Evolutionary conservation across 2,329 filamentous ascomycete genomes (phyloP), one percentile per base, ranked within the genome.

Genomic region (Dothideomycetidae sp.): DNA sequence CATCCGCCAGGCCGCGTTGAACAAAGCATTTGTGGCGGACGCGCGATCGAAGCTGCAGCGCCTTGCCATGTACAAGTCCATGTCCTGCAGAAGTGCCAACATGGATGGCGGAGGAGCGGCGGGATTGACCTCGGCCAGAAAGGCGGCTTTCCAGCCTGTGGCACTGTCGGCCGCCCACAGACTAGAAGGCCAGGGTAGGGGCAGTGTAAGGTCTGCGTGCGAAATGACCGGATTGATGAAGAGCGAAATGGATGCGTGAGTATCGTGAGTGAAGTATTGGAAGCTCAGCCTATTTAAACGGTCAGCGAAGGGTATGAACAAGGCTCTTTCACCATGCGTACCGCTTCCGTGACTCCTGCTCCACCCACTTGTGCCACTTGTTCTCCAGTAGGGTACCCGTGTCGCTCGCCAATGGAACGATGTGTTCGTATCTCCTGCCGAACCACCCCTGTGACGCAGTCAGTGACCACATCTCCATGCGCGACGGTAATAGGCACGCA

Each of bases 161-260:
- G 78, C 75, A 0, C 67, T 68, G 18, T 67, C 65, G 2, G 79
- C 78, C 33, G 71, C 66, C 79, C 79, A 85, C 2, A 84, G 53
- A 10, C 69, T 63, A 37, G 68, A 64, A 0, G 71, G 61, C 42
- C 70, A 70, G 0, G 79, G 78, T 0, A 84, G 54, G 1, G 77
- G 75, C 2, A 82, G 57, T 3, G 71, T 71, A 33, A 83, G 58
- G 48, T 83, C 79, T 0, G 75, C 67, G 48, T 81, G 83, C 0
- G 77, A 78, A 45, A 82, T 71, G 13, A 73, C 59, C 0, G 76
- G 74, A 41, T 70, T 75, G 14, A 70, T 73, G 37, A 79, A 61
- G 3, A 78, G 64, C 1, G 73, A 71, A 60, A 83, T 77, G 2
- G 78, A 80, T 3, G 70, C 66, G 42, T 81, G 74, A 0, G 74